These are phyloP conservation scores for Phytophthora meadii DNA, from an alignment of 352 stramenopile species.

Conservation along the genomic window DNA sequence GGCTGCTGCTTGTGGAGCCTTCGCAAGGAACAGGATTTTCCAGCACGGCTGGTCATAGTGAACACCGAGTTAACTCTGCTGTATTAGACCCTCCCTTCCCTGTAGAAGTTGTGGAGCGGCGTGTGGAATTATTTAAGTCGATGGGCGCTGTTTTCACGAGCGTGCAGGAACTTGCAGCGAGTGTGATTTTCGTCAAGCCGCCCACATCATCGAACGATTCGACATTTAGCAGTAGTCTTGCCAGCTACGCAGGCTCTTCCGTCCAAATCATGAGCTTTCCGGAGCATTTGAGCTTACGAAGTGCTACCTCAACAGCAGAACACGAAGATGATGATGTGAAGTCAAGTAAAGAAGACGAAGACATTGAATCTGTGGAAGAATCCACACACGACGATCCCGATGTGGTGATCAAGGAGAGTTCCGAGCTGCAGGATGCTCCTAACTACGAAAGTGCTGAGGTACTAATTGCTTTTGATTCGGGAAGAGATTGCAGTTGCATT, in stretches of 20 bases:
- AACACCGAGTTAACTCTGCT: constrained; percentile 32
- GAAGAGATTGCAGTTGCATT: constrained; percentile 4
- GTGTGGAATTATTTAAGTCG: constrained; percentile 65
- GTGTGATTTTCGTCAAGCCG: constrained; percentile 83
- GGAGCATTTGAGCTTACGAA: constrained; percentile 66
- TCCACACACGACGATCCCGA: constrained; percentile 8
- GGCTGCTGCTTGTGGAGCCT: constrained; percentile 73
- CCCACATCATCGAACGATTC: constrained; percentile 59
- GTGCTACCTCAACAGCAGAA: constrained; percentile 22
- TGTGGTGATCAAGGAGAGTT: constrained; percentile 27
- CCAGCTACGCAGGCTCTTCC: constrained; percentile 55
- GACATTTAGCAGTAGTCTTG: constrained; percentile 73
- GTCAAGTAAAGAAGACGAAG: constrained; percentile 22
- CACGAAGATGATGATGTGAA: constrained; percentile 28
- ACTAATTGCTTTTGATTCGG: constrained; percentile 1
- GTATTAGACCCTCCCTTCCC: constrained; percentile 11
- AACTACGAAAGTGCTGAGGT: constrained; percentile 27
- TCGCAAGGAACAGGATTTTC: constrained; percentile 59
- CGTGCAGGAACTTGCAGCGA: constrained; percentile 82
- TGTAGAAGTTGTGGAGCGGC: constrained; percentile 55
- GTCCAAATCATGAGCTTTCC: constrained; percentile 68
- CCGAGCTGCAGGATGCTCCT: constrained; percentile 22
- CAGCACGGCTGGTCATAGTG: constrained; percentile 58
- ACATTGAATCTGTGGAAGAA: constrained; percentile 18
- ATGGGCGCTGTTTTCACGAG: constrained; percentile 76